Conservation (phyloP, 805 yeast species). For the Candida germanica region DNA sequence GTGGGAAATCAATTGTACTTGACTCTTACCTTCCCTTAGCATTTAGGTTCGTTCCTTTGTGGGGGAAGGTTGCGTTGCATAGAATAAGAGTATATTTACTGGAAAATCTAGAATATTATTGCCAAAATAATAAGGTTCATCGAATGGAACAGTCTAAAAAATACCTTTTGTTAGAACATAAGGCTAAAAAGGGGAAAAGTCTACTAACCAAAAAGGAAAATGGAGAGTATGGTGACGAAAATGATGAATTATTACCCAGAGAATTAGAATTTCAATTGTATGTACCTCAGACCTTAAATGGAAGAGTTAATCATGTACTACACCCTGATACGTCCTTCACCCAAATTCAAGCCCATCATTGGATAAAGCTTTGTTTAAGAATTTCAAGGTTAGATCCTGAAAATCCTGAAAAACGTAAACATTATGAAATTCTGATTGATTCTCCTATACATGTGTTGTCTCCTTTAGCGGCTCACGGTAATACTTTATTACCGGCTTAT, state of each 20-base stretch:
- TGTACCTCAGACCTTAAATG: constrained; percentile 67
- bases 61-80: constrained; percentile 81
- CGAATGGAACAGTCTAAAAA: constrained; percentile 88
- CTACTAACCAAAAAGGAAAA: constrained; percentile 41
- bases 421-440: constrained; percentile 91
- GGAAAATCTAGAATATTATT: constrained; percentile 87
- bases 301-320: constrained; percentile 43
- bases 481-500: constrained; percentile 74
- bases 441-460: constrained; percentile 87
- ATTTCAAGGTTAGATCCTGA: constrained; percentile 65
- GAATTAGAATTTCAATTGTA: constrained; percentile 86
- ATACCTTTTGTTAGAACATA: constrained; percentile 75
- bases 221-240: constrained; percentile 31
- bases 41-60: constrained; percentile 75
- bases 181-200: constrained; percentile 52
- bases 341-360: constrained; percentile 85
- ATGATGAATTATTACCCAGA: constrained; percentile 62
- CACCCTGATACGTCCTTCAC: constrained; percentile 86
- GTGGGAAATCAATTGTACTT: constrained; percentile 82
- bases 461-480: constrained; percentile 74
- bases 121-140: constrained; percentile 83
- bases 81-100: constrained; percentile 82
- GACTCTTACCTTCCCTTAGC: constrained; percentile 83
- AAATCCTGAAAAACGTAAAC: constrained; percentile 64
- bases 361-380: constrained; percentile 88